phyloP scores from a whole-genome alignment of 495 filamentous ascomycete genomes.

The Tuber borchii region DNA sequence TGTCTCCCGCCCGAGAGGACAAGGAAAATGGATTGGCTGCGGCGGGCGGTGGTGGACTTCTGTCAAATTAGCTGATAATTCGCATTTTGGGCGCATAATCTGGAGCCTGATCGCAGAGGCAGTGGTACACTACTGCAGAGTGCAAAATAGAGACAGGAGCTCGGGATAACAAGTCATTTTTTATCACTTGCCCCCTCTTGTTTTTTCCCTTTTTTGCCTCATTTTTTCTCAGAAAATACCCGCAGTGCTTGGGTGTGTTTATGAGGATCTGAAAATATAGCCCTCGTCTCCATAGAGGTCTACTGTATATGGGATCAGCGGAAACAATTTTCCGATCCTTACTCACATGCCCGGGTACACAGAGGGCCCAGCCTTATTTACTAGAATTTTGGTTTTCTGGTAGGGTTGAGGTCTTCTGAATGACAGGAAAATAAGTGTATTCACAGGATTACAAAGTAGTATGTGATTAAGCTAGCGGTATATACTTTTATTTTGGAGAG shows the following conservation, averaged over 20 bases:
- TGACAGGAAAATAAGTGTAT: too few species aligned
- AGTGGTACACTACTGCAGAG: not conserved
- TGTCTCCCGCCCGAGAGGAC: not conserved
- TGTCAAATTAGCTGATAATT: not conserved
- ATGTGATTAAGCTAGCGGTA: too few species aligned
- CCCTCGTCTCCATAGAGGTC: too few species aligned
- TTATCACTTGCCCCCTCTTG: not conserved
- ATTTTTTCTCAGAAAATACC: not conserved
- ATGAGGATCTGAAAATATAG: too few species aligned
- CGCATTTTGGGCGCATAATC: not conserved
- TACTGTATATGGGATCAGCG: too few species aligned
- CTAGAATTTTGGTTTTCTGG: too few species aligned
- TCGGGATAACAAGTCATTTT: not conserved
- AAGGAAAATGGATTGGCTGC: not conserved
- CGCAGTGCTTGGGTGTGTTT: not conserved
- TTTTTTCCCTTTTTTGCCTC: not conserved
- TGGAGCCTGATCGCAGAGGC: not conserved
- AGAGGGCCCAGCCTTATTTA: not conserved
- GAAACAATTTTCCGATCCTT: too few species aligned
- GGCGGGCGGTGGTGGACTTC: not conserved
- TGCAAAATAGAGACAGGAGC: not conserved
- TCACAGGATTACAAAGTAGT: too few species aligned
- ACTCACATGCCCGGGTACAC: too few species aligned
- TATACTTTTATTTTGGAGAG: too few species aligned
- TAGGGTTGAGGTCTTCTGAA: too few species aligned